Evolutionary conservation across 257 asterid species (phyloP), one percentile per base, ranked within the genome.

Genomic region (Forsythia viridissima): DNA sequence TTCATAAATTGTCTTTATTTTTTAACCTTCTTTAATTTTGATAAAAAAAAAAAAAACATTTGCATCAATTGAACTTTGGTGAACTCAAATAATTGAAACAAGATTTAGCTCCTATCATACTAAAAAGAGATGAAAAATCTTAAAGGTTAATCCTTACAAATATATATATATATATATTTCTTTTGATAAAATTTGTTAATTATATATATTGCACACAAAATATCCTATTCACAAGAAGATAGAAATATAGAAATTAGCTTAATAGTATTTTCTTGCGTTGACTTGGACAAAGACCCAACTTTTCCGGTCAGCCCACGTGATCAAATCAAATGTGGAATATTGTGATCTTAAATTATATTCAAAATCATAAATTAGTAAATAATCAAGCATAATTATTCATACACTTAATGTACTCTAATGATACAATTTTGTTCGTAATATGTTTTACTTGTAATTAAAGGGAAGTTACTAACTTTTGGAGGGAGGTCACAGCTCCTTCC

Each of bases 251-350:
- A 70, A 24, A 20, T 6, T 42, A 30, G 86, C 76, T 86, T 84
- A 90, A 85, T 90, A 69, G 61, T 6, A 76, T 86, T 71, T 86
- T 77, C 80, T 66, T 81, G 68, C 16, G 44, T 71, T 79, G 79
- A 81, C 84, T 78, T 81, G 69, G 80, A 73, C 77, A 80, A 84
- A 66, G 91, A 84, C 90, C 90, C 83, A 34, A 55, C 73, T 71
- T 80, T 80, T 75, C 57, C 80, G 83, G 89, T 88, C 89, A 86
- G 82, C 84, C 77, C 89, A 82, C 82, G 84, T 82, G 85, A 76
- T 59, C 40, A 51, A 72, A 79, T 77, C 74, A 42, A 72, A 24
- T 66, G n/a, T 75, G 66, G 63, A 48, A 18, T 52, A 34, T 5
- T 59, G 44, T 63, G 52, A 79, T 43, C 16, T 37, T 43, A 44